Base-by-base conservation (phyloP, 2,329 filamentous ascomycete genomes). In the Sphaerulina musiva region DNA sequence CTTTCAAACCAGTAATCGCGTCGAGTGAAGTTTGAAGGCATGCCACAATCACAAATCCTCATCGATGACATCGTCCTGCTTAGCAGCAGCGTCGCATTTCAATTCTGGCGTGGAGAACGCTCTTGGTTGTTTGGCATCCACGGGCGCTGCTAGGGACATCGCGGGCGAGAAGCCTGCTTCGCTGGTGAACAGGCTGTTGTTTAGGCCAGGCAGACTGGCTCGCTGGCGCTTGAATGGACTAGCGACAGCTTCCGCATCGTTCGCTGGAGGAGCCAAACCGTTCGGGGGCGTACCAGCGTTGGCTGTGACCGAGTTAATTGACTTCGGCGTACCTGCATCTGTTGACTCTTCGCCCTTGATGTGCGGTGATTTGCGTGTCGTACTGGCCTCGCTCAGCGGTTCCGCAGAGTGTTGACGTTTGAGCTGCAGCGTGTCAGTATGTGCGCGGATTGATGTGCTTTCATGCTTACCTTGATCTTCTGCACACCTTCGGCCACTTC, bases 401-500 rank as follows among this genome's bases (percentile, higher is more conserved):
- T 90, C 87, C 39, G 80, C 81, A 8, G 87, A 91, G 68, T 89
- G 87, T 60, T 87, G 85, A 60, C 87, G 81, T 76, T 92, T 92
- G 59, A 92, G 82, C 87, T 91, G 65, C 64, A 34, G 4, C 23
- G 53, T 59, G 70, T 66, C 53, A 58, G 51, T 41, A 43, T 31
- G 8, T 11, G n/a, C 11, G 20, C 44, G 42, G n/a, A 29, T 41
- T 20, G 7, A 12, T 32, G 14, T 4, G 10, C 39, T 12, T 7
- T 29, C 6, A 29, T 29, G 26, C 81, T 66, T 77, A 89, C 88
- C 72, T 84, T 86, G 70, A 93, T 92, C 62, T 89, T 85, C 64
- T 88, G 82, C 48, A 93, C 86, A 46, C 87, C 87, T 59, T 91
- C 88, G 41, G 86, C 85, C 51, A 93, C 76, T 70, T 92, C 87